Evolutionary conservation across 495 filamentous ascomycete species (phyloP), one percentile per base, ranked within the genome.

Genomic region (Sordaria brevicollis): DNA sequence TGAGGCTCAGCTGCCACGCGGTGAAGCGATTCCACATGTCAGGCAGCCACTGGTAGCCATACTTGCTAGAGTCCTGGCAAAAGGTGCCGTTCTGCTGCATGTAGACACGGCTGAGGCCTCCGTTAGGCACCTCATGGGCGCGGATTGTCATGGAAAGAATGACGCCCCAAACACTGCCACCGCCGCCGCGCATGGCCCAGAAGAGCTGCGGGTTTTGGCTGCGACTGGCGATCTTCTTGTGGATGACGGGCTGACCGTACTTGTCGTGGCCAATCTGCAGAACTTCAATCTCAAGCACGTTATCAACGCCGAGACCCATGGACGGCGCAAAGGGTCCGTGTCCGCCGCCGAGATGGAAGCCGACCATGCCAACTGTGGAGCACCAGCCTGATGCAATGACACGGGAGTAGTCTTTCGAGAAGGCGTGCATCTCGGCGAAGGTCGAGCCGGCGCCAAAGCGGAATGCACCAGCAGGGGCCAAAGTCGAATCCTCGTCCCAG

Each of bases 101-200:
- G 35, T 19, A 67, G 35, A 67, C 66, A 35, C 3, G 41, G 41
- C 41, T 49, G 41, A 49, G 41, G 66, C 38, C 38, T 35, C 38
- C 19, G 19, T 67, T 13, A 11, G 29, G 41, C 19, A 49, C 41
- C n/a, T 77, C 74, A 69, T 80, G 76, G 9, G 79, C 79, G 54
- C 76, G 78, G 17, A 83, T 77, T 5, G 79, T 82, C 68, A 83
- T 73, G 5, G 82, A 84, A 25, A 77, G 73, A 6, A 89, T 85
- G 4, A 88, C 82, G 9, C 81, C 88, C 43, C 81, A 89, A 35
- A 82, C 86, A 4, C 86, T 83, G 2, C 77, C 82, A 9, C 87
- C 87, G 17, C 88, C 88, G 13, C 88, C 88, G 65, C 80, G 79
- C 0, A 89, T 76, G 10, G 89, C 89, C 88, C 84, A 90, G 81